Evolutionary conservation across 768 basidiomycete species (phyloP).

Genomic region (Hydnum rufescens): DNA sequence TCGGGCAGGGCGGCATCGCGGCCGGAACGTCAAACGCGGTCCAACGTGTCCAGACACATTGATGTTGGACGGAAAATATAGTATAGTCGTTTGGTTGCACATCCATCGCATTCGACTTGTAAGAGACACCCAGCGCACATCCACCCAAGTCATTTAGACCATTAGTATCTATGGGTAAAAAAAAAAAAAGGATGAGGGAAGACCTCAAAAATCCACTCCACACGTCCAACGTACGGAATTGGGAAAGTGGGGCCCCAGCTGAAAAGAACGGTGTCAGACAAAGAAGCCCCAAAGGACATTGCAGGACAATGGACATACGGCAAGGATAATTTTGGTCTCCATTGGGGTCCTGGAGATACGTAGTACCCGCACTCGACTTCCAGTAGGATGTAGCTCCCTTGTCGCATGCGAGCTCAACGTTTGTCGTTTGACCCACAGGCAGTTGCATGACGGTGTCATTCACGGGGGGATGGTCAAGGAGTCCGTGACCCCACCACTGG

Average conservation of each 20-base stretch:
- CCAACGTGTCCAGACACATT: slow-evolving; percentile 51
- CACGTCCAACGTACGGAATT: slow-evolving; percentile 28
- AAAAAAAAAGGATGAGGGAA: slow-evolving; percentile 26
- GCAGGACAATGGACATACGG: not conserved
- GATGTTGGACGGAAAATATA: slow-evolving; percentile 55
- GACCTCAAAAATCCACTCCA: no score
- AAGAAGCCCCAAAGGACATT: no score
- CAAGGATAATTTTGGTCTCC: slow-evolving; percentile 19
- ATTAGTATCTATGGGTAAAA: slow-evolving; percentile 23
- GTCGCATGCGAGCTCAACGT: slow-evolving; percentile 32
- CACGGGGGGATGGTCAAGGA: slow-evolving; percentile 1
- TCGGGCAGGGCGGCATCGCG: slow-evolving; percentile 46
- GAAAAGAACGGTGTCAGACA: not conserved
- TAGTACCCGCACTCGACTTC: slow-evolving; percentile 11
- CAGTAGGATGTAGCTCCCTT: slow-evolving; percentile 40
- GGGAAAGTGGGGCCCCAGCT: slow-evolving; percentile 7
- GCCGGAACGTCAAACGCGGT: slow-evolving; percentile 50
- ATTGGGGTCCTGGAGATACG: slow-evolving; percentile 12
- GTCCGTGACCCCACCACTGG: slow-evolving; percentile 18
- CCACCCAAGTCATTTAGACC: slow-evolving; percentile 35
- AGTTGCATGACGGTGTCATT: not conserved
- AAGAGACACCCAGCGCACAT: slow-evolving; percentile 56
- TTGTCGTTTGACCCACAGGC: not conserved
- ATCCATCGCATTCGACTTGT: slow-evolving; percentile 36
- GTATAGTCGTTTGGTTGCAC: slow-evolving; percentile 51